phyloP scores from a whole-genome alignment of 2,329 filamentous ascomycete genomes.

The Penicillium sp. region DNA sequence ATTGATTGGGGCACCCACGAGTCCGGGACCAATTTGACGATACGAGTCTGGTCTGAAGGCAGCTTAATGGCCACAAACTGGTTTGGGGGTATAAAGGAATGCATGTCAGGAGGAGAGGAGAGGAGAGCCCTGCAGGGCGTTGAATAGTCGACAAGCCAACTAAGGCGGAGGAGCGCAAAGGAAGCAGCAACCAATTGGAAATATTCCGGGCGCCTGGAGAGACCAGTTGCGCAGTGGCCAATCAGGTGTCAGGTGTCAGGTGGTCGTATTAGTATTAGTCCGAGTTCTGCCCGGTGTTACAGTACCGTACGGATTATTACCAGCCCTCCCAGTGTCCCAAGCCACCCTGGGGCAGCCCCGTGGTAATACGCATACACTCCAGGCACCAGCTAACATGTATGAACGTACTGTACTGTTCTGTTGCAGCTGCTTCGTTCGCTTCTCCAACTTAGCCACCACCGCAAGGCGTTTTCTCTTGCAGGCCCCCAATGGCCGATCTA shows the following conservation, averaged over 20 bases:
- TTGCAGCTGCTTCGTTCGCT: no score
- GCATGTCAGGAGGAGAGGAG: constrained; percentile 30
- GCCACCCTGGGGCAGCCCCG: no score
- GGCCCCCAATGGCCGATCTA: constrained; percentile 10
- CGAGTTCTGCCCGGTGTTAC: neutral
- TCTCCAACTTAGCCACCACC: constrained; percentile 6
- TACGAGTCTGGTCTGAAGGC: constrained; percentile 61
- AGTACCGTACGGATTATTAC: neutral
- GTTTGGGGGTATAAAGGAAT: constrained; percentile 43
- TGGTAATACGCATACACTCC: neutral
- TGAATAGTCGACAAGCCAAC: no score
- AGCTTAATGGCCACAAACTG: constrained; percentile 43
- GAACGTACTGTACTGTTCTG: no score
- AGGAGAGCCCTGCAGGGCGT: neutral
- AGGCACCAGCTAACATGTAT: neutral
- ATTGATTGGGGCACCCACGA: constrained; percentile 57
- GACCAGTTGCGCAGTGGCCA: constrained; percentile 11
- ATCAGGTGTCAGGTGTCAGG: constrained; percentile 9
- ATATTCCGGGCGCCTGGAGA: constrained; percentile 19
- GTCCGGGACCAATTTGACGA: constrained; percentile 64
- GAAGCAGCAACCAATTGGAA: no score
- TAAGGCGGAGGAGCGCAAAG: no score
- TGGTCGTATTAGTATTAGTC: constrained; percentile 4
- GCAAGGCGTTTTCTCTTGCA: constrained; percentile 15
- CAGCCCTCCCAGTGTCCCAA: neutral